Base-by-base conservation (phyloP, 2,329 filamentous ascomycete genomes). In the Parastagonospora avenae region DNA sequence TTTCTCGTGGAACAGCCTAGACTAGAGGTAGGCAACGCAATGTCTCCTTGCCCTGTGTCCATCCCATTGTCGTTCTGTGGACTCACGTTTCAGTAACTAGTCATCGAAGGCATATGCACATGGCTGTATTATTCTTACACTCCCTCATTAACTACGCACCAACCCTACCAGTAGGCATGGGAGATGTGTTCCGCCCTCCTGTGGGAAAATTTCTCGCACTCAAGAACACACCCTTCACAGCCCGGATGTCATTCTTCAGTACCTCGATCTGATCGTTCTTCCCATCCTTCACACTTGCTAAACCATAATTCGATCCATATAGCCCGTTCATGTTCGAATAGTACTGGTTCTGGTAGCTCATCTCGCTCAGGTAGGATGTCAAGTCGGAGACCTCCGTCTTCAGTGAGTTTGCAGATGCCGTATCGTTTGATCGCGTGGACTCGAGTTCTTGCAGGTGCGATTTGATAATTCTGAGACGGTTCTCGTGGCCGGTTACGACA, bases 191-290 rank as follows among this genome's bases (percentile, higher is more conserved):
- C 46, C 59, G 61, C 1, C 67, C 64, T 8, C 68, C 69, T 42
- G 62, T 62, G 3, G 71, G 88, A 59, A 93, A 93, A 63, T 85
- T 90, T 64, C 88, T 84, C 4, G 90, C 84, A 64, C 85, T 91
- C 48, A 95, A 73, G 60, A 94, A 76, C 9, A 91, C 83, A 1
- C 90, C 90, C 77, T 95, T 95, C 36, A 94, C 84, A 49, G 88
- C 82, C 57, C 90, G 79, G 44, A 95, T 92, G 54, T 88, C 89
- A 57, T 85, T 85, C 75, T 89, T 90, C 15, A 90, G 80, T 67
- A 83, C 85, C 56, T 85, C 85, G 62, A 91, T 86, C 73, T 90
- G 88, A 72, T 93, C 89, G 24, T 82, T 78, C 59, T 81, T 79
- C 54, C 85, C 82, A 28, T 82, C 81, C 62, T 85, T 85, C 42